phyloP scores from a whole-genome alignment of 441 rosid genomes.

The Dalechampia spathulata region DNA sequence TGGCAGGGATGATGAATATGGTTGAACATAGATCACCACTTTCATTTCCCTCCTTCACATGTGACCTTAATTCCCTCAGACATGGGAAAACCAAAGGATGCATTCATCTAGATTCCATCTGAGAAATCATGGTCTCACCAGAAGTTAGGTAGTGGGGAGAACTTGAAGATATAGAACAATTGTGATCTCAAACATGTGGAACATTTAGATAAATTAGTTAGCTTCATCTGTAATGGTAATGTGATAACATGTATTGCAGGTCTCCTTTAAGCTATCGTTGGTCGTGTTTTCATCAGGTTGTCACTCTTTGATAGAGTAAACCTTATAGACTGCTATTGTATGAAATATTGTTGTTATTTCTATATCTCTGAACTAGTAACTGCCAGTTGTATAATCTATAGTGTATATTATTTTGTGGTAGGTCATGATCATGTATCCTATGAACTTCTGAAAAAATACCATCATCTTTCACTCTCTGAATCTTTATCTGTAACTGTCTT shows the following conservation, averaged over 20 bases:
- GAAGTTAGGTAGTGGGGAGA: background rate
- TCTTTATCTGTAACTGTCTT: slow-evolving; percentile 12
- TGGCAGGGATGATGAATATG: slow-evolving; percentile 7
- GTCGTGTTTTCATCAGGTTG: background rate
- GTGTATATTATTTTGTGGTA: background rate
- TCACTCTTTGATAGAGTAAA: background rate
- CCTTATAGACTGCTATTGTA: background rate
- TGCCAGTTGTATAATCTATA: background rate
- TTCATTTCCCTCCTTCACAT: background rate
- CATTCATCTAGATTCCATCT: background rate
- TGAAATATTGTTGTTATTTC: background rate
- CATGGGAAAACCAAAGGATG: background rate
- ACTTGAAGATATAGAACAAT: background rate
- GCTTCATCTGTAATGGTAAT: background rate
- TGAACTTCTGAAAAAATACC: background rate
- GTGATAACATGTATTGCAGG: background rate
- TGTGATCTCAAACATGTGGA: background rate
- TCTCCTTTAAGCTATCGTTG: background rate
- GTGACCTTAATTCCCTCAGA: background rate
- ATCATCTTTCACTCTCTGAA: slow-evolving; percentile 6
- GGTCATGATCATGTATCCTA: background rate
- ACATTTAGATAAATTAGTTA: background rate
- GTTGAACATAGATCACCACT: slow-evolving; percentile 1
- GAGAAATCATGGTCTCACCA: background rate
- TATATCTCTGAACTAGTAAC: background rate